Conservation (phyloP, 441 rosid genomes). For the Erysimum cheiri region DNA sequence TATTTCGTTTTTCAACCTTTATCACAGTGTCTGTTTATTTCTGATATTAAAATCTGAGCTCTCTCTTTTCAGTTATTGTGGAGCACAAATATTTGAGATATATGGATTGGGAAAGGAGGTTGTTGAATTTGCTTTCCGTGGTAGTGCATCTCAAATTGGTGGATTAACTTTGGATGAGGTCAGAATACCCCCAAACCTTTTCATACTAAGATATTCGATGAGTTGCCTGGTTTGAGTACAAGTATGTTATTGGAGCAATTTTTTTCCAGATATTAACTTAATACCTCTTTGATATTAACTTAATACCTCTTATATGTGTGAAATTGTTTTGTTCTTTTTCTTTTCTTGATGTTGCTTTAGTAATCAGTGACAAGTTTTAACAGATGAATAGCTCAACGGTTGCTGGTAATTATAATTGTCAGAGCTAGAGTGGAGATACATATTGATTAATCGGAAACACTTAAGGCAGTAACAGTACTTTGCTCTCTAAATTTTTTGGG, state of each 20-base stretch:
- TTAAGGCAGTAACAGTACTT: conserved; percentile 20
- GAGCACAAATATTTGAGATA: conserved; percentile 99
- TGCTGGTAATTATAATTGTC: conserved; percentile 5
- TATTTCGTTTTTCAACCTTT: conserved; percentile 20
- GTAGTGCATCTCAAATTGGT: conserved; percentile 88
- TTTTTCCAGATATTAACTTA: conserved; percentile 7
- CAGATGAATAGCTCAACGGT: conserved; percentile 25
- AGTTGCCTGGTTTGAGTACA: conserved; percentile 19
- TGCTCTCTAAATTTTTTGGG: not conserved
- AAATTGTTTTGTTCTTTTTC: not conserved
- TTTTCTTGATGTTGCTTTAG: conserved; percentile 25
- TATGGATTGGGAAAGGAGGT: conserved; percentile 93
- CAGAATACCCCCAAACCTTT: conserved; percentile 39
- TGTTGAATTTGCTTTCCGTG: conserved; percentile 84
- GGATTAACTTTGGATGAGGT: conserved; percentile 98
- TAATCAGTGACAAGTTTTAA: not conserved
- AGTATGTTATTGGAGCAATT: not conserved
- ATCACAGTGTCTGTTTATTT: conserved; percentile 16
- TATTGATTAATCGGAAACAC: conserved; percentile 5
- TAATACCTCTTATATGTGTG: conserved; percentile 13
- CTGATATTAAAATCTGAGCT: conserved; percentile 35
- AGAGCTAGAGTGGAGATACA: conserved; percentile 14
- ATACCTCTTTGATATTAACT: conserved; percentile 21
- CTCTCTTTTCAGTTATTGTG: conserved; percentile 79
- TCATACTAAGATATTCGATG: conserved; percentile 7